Percentiles rank a stretch among this genome's conserved stretches.
Evolutionary conservation across 495 filamentous ascomycete genomes (phyloP).

Genomic region (Penicillium desertorum): DNA sequence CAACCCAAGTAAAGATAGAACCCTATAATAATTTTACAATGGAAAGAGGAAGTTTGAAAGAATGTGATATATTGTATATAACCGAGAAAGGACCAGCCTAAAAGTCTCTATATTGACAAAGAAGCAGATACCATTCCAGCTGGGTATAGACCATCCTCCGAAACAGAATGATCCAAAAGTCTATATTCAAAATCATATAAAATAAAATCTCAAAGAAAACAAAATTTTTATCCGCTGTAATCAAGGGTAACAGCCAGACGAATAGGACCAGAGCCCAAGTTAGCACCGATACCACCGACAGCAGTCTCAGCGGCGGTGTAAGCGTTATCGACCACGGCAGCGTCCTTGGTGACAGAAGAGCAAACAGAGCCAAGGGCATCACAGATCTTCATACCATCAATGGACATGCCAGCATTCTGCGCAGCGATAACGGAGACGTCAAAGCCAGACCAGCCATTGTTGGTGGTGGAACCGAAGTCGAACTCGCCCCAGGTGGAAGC

Average conservation of each 20-base stretch:
- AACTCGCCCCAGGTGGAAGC: slow-evolving; percentile 49
- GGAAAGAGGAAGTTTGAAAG: slow-evolving; percentile 5
- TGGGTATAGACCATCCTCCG: slow-evolving; percentile 20
- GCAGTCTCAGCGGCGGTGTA: slow-evolving; percentile 37
- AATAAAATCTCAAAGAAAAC: slow-evolving; percentile 12
- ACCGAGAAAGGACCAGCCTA: slow-evolving; percentile 25
- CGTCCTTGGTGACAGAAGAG: slow-evolving; percentile 35
- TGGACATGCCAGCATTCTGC: slow-evolving; percentile 31
- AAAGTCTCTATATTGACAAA: slow-evolving; percentile 24
- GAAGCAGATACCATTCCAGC: slow-evolving; percentile 23
- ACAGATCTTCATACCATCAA: slow-evolving; percentile 41
- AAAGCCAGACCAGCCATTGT: slow-evolving; percentile 43
- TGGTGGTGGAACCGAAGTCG: slow-evolving; percentile 37
- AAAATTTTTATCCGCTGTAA: slow-evolving; percentile 31
- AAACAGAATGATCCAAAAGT: slow-evolving; percentile 11
- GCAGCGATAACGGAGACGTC: slow-evolving; percentile 44
- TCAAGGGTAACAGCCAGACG: slow-evolving; percentile 33
- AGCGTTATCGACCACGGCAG: slow-evolving; percentile 35
- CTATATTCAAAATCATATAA: slow-evolving; percentile 17
- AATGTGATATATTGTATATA: slow-evolving; percentile 19
- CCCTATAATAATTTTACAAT: background rate
- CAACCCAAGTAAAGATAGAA: background rate
- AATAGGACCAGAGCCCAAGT: slow-evolving; percentile 31
- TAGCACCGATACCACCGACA: slow-evolving; percentile 43
- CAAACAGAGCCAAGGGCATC: slow-evolving; percentile 26